Base-by-base conservation (phyloP, 805 yeast species). In the Ogataea pini region DNA sequence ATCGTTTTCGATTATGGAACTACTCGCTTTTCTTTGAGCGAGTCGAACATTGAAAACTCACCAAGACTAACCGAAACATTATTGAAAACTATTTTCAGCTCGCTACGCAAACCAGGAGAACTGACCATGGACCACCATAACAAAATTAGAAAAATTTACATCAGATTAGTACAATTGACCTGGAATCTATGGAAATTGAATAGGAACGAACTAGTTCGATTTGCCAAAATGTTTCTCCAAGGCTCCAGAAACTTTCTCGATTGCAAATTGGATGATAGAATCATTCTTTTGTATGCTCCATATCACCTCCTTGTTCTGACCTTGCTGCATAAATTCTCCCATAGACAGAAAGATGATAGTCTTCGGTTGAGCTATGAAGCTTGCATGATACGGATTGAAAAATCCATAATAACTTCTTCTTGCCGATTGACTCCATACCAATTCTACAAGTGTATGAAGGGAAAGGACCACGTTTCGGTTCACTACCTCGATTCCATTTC, bases 71-170 rank as follows among this genome's bases (percentile, higher is more conserved):
- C 43, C 4, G 60, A 57, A 16, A 17, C 49, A 1, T 27, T 56
- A 33, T 10, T 56, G 36, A 47, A 52, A 17, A 14, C 38, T 1
- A 46, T 60, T 6, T 6, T 50, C 5, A 16, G 9, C 4, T 43
- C 44, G 10, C 24, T 60, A 18, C 44, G 33, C 13, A 36, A 22
- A 7, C 17, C 33, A 3, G 36, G 18, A 5, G 36, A 32, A 1
- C 19, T 54, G 7, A 32, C 36, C 4, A 28, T 36, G 2, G 45
- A 47, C 1, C 37, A 43, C 2, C 42, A 58, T 4, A 40, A 29
- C 6, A 46, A 52, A 34, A n/a, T 64, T 1, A 50, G 69, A 36
- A 59, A 56, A 34, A 41, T 54, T 6, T 54, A 62, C 31, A 62
- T 65, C 6, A 47, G 59, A 22, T 14, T 64, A 17, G 25, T 59